Evolutionary conservation across 2,329 filamentous ascomycete genomes (phyloP), one percentile per base, ranked within the genome.

Genomic region (Sporothrix humicola): DNA sequence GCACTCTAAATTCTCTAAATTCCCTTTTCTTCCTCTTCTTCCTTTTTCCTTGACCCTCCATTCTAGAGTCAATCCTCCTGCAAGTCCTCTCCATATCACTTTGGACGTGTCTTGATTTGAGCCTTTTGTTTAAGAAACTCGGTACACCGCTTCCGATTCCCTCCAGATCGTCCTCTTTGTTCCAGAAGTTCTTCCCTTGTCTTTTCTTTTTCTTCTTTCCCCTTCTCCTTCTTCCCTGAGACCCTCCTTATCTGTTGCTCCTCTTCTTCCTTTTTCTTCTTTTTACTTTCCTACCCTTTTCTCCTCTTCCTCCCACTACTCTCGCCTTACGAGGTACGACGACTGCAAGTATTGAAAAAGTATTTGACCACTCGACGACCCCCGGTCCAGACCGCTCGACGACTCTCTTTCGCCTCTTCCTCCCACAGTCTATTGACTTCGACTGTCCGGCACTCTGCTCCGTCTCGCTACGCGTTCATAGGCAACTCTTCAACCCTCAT

Each of bases 131-230:
- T 17, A 66, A 66, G n/a, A 66, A 66, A 31, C 42, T 26, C 65
- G 15, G 44, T 20, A 37, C 65, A 52, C 65, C 65, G 44, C 46
- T 68, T 37, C 65, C 65, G 65, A 68, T 31, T 50, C 26, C 46
- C 23, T 52, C 46, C 65, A 68, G 65, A 68, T 68, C 65, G 46
- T 20, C 65, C 65, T 6, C 26, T n/a, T 5, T 68, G 65, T 68
- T 68, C 65, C 65, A 68, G 46, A 46, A 10, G 54, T 15, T 31
- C 23, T 58, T 17, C 31, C 31, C 31, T 37, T 37, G 31, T 37
- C 3, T 37, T 37, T 37, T 37, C 31, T 56, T 56, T 26, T 9
- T 31, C 26, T 12, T 31, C 58, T 15, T 42, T 42, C 56, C 31
- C 20, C 50, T 68, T 52, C 10, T 52, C 26, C 23, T 26, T 26